Base-by-base conservation (phyloP, 2,329 filamentous ascomycete genomes). In the Blastomyces gilchristii region DNA sequence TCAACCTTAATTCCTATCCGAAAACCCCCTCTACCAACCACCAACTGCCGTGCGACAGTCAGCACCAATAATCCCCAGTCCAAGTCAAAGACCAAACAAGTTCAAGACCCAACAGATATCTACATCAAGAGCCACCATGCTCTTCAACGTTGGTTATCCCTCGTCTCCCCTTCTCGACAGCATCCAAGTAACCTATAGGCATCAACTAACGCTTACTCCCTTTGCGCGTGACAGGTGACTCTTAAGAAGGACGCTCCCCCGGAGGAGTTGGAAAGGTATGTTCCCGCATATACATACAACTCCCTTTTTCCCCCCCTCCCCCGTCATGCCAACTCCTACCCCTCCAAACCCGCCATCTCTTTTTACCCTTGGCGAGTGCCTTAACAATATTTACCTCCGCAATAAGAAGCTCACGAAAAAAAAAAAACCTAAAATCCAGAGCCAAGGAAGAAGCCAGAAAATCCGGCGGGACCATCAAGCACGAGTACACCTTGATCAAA, bases 401-500 rank as follows among this genome's bases (percentile, higher is more conserved):
- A 54, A 34, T 8, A 5, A 4, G 9, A 58, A 71, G 39, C 22
- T 47, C 31, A 61, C 43, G 41, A 8, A 31, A 34, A 12, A 18
- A 12, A 18, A 22, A 22, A 0, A 22, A 22, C 28, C 28, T 57
- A 16, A 43, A 34, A 54, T 58, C 61, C 70, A 91, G 89, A 61
- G 88, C 89, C 65, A 96, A 96, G 85, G 79, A 92, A 74, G 79
- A 87, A 64, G 89, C 87, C 69, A 78, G 75, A 65, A 83, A 87
- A 52, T 85, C 93, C 74, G 93, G 93, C 72, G 93, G 91, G 74
- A 85, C 85, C 76, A 94, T 97, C 78, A 85, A 79, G 62, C 86
- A 94, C 70, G 89, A 94, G 75, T 96, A 90, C 81, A 87, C 79
- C 65, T 78, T 96, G 70, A 91, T 96, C 83, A 95, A 93, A 80